Evolutionary conservation across 441 rosid species (phyloP).

Genomic region (Eutrema salsugineum): DNA sequence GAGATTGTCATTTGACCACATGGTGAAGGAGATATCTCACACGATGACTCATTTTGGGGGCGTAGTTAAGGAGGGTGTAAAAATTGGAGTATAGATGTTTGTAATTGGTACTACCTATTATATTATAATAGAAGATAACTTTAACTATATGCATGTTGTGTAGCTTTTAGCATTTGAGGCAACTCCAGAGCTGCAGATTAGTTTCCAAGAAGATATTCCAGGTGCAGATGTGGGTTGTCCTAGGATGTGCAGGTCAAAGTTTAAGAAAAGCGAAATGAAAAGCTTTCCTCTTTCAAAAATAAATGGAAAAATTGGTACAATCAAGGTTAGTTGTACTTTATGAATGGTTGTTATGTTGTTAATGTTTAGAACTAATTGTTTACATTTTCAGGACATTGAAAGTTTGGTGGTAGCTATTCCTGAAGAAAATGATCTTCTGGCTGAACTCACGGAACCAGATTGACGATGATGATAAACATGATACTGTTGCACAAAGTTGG

Average conservation of each 20-base stretch:
- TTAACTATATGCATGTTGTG: neutral
- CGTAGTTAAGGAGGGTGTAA: neutral
- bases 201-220: neutral
- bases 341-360: too few species aligned
- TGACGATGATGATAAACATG: too few species aligned
- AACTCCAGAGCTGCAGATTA: neutral
- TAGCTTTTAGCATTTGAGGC: neutral
- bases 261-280: too few species aligned
- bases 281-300: too few species aligned
- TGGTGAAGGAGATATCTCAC: neutral
- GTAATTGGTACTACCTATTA: neutral
- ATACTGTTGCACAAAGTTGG: too few species aligned
- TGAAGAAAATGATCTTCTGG: too few species aligned
- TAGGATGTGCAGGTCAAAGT: neutral
- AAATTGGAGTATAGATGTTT: neutral
- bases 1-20: neutral
- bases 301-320: too few species aligned
- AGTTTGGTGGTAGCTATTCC: too few species aligned
- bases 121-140: neutral
- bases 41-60: neutral
- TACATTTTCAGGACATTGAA: too few species aligned
- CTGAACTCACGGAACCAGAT: neutral
- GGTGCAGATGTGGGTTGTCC: too few species aligned
- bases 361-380: too few species aligned
- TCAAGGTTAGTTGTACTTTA: too few species aligned